Percentiles rank a stretch among this genome's conserved stretches.
Conservation (phyloP, 169 alveolate species). For the Plasmodium ovale region DNA sequence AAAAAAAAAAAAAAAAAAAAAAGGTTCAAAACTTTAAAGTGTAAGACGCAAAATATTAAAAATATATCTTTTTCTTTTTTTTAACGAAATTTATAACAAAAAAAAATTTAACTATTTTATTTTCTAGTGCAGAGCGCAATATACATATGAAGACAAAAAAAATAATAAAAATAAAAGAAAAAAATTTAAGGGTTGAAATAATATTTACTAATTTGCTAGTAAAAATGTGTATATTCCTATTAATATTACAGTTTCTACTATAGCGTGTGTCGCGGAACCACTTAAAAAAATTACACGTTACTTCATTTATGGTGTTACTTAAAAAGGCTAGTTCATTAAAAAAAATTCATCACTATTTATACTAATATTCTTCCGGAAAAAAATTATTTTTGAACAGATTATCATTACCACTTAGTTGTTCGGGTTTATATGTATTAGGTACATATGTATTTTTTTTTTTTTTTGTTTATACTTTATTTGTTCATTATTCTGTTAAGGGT, state of each 20-base stretch:
- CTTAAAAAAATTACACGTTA: background rate
- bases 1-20: conserved; percentile 4
- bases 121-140: too few relatives aligned
- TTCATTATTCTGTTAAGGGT: conserved; percentile 5
- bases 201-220: background rate
- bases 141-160: background rate
- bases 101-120: background rate
- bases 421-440: background rate
- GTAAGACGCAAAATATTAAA: background rate
- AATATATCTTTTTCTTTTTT: too few relatives aligned
- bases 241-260: background rate
- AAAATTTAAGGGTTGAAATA: background rate
- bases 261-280: background rate
- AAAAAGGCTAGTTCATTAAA: background rate
- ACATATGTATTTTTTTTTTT: background rate
- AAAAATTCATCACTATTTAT: conserved; percentile 14
- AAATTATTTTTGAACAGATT: conserved; percentile 11
- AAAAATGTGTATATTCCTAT: background rate
- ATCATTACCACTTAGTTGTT: background rate
- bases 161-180: background rate
- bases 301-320: background rate
- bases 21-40: background rate
- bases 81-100: conserved; percentile 8
- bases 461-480: conserved; percentile 7
- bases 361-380: conserved; percentile 3